phyloP scores from a whole-genome alignment of 2,329 filamentous ascomycete species.

The Penicillium sp. region DNA sequence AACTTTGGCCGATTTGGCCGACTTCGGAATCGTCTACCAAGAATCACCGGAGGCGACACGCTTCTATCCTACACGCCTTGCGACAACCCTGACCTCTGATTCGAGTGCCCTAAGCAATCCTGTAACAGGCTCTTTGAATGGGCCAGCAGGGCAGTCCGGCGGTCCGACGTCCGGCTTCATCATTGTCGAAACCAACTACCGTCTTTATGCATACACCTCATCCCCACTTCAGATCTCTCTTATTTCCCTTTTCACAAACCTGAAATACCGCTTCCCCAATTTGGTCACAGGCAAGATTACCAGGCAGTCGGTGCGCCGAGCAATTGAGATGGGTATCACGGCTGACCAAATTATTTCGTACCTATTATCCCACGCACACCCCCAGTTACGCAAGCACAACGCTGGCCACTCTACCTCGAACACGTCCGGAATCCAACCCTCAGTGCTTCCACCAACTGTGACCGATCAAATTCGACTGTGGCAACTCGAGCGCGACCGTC shows the following conservation, averaged over 20 bases:
- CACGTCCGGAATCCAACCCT: constrained; percentile 42
- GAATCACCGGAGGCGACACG: constrained; percentile 46
- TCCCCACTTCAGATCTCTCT: constrained; percentile 93
- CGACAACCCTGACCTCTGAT: constrained; percentile 83
- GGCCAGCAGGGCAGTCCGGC: constrained; percentile 31
- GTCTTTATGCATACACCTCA: constrained; percentile 92
- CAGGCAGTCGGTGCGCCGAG: constrained; percentile 79
- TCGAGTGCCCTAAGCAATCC: constrained; percentile 69
- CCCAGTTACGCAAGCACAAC: constrained; percentile 74
- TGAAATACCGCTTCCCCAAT: constrained; percentile 89
- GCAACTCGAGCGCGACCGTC: constrained; percentile 95
- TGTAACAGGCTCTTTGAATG: constrained; percentile 61
- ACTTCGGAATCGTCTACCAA: constrained; percentile 87
- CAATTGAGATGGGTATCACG: constrained; percentile 87
- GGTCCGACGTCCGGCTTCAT: constrained; percentile 65
- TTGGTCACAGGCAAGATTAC: constrained; percentile 90
- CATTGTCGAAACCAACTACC: constrained; percentile 97
- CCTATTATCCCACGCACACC: constrained; percentile 86
- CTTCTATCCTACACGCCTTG: constrained; percentile 88
- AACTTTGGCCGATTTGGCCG: constrained; percentile 85
- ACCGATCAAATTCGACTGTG: constrained; percentile 96
- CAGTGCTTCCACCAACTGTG: constrained; percentile 87
- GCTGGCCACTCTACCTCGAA: constrained; percentile 41
- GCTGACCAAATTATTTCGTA: constrained; percentile 94
- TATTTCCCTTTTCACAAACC: constrained; percentile 80